phyloP scores from a whole-genome alignment of 768 basidiomycete genomes.

The Tylopilus cervinicoccineus region DNA sequence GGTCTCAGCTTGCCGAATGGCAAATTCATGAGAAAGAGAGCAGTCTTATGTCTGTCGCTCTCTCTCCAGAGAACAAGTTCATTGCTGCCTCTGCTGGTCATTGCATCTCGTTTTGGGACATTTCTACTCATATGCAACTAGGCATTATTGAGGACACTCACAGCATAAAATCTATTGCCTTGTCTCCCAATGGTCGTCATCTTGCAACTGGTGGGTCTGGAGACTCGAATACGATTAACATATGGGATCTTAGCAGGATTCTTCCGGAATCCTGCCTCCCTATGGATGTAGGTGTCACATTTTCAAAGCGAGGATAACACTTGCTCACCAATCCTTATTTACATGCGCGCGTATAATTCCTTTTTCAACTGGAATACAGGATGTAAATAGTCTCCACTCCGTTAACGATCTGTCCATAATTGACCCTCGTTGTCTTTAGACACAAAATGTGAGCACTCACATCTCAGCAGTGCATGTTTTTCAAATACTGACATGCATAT shows the following conservation, averaged over 20 bases:
- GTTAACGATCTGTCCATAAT: background rate
- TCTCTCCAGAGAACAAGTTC: background rate
- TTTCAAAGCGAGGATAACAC: too few relatives aligned
- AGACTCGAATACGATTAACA: background rate
- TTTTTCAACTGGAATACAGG: too few relatives aligned
- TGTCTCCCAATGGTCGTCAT: background rate
- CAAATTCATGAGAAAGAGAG: background rate
- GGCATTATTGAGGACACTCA: background rate
- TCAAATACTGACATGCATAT: background rate
- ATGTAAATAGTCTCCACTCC: background rate
- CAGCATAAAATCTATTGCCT: background rate
- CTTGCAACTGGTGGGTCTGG: background rate
- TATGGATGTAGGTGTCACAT: background rate
- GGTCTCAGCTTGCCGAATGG: background rate
- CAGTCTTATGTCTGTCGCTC: background rate
- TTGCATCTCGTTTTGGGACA: background rate
- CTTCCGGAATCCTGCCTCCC: constrained; percentile 1
- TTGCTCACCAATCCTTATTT: background rate
- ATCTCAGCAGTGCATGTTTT: background rate
- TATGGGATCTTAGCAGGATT: background rate
- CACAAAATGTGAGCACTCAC: background rate
- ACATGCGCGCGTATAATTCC: background rate
- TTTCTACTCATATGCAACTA: background rate
- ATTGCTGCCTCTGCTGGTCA: background rate
- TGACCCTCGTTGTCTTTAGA: background rate